These are phyloP conservation scores for Ustulina deusta DNA, from an alignment of 2,329 filamentous ascomycete genomes.

Conservation along the genomic window DNA sequence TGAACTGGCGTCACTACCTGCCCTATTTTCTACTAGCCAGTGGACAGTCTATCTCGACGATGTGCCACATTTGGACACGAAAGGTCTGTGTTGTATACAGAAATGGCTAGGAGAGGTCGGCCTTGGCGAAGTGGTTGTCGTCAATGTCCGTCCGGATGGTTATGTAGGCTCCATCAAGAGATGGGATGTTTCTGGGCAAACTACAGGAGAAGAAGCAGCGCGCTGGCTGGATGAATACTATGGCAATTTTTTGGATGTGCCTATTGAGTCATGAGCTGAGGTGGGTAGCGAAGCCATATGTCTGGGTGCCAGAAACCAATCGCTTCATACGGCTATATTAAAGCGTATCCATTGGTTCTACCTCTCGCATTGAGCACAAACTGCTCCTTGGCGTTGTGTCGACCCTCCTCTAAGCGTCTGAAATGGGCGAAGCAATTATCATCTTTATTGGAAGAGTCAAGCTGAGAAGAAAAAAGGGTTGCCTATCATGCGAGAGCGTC, in stretches of 20 bases:
- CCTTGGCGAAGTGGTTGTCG: constrained; percentile 42
- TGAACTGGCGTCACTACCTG: constrained; percentile 45
- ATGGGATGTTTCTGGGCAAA: constrained; percentile 41
- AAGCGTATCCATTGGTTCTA: background rate
- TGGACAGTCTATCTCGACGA: constrained; percentile 50
- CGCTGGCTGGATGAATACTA: constrained; percentile 68
- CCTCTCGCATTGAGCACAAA: no score
- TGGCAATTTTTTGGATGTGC: constrained; percentile 62
- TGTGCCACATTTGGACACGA: constrained; percentile 46
- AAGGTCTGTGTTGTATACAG: constrained; percentile 42
- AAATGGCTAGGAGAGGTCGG: constrained; percentile 47
- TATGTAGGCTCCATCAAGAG: constrained; percentile 47
- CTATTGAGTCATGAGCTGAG: background rate
- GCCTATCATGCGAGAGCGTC: background rate
- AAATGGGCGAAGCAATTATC: background rate
- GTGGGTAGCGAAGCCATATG: background rate
- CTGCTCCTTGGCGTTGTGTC: no score
- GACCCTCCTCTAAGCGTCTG: no score
- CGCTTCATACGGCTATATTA: background rate
- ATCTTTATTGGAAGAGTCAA: background rate
- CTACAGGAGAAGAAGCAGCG: constrained; percentile 64
- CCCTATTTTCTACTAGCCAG: constrained; percentile 43
- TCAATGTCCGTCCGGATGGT: constrained; percentile 48
- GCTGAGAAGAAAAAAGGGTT: background rate
- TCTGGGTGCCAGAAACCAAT: background rate